A percentile compares a stretch with the other conserved stretches of the same genome.
These are phyloP conservation scores for Polymyxa betae DNA, from an alignment of 208 protist species.

Conservation along the genomic window DNA sequence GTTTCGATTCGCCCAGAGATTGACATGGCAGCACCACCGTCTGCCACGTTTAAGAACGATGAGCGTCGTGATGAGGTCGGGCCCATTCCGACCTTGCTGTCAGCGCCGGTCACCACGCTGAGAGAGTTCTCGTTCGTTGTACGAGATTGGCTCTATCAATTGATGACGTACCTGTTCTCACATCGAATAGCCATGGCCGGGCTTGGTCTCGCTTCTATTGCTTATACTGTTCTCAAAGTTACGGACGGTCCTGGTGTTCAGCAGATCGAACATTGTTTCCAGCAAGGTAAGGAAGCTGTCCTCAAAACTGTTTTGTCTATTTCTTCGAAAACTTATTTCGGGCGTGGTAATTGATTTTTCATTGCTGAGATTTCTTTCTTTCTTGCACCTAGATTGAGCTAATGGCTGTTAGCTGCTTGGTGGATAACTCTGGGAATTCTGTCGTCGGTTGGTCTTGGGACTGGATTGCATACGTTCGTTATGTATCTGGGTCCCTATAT, in stretches of 20 bases:
- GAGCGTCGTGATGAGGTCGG: too few relatives aligned
- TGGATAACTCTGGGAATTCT: slow-evolving; percentile 31
- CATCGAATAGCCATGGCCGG: not conserved
- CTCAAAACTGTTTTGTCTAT: not conserved
- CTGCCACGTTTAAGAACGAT: too few relatives aligned
- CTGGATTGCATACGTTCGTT: slow-evolving; percentile 49
- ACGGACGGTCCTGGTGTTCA: not conserved
- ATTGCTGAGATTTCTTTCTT: slow-evolving; percentile 2
- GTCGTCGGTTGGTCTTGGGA: slow-evolving; percentile 30
- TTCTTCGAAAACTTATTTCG: not conserved
- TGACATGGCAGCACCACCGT: too few relatives aligned
- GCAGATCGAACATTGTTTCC: not conserved
- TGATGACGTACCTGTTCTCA: not conserved
- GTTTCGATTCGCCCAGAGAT: too few relatives aligned
- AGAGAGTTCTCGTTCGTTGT: slow-evolving; percentile 23
- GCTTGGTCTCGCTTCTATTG: not conserved
- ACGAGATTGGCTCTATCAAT: not conserved
- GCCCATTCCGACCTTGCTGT: too few relatives aligned
- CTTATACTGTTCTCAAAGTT: not conserved
- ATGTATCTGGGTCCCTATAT: slow-evolving; percentile 53
- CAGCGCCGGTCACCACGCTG: not conserved
- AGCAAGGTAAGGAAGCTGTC: not conserved
- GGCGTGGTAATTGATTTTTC: not conserved
- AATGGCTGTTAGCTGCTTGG: not conserved
- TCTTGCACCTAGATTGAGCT: not conserved